These are phyloP conservation scores for Macrophomina phaseolina DNA, from an alignment of 2,329 filamentous ascomycete genomes.

Conservation along the genomic window DNA sequence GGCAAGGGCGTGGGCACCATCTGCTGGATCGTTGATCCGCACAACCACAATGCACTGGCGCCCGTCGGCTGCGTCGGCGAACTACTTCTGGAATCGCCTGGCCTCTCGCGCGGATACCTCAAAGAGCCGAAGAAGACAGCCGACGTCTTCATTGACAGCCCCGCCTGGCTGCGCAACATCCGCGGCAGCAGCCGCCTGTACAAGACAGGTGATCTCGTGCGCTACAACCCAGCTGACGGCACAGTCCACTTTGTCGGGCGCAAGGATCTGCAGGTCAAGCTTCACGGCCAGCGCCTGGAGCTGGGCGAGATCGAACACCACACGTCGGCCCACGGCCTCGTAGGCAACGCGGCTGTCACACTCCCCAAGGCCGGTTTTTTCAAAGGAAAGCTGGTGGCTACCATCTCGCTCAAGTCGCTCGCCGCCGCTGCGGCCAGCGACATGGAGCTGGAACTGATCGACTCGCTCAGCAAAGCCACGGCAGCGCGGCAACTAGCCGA, in stretches of 20 bases:
- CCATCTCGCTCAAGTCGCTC: slow-evolving; percentile 2
- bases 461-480: slow-evolving; percentile 33
- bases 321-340: slow-evolving; percentile 34
- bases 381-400: slow-evolving; percentile 1
- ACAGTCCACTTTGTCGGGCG: slow-evolving; percentile 44
- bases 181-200: slow-evolving; percentile 1
- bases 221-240: slow-evolving; percentile 40
- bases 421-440: neutral
- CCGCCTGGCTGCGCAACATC: slow-evolving; percentile 4
- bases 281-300: slow-evolving; percentile 5
- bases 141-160: slow-evolving; percentile 39
- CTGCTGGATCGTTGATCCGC: slow-evolving; percentile 38
- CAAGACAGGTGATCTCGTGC: slow-evolving; percentile 26
- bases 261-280: slow-evolving; percentile 35
- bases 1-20: neutral
- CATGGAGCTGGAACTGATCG: slow-evolving; percentile 14
- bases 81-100: slow-evolving; percentile 43
- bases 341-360: neutral
- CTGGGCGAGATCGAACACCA: slow-evolving; percentile 33
- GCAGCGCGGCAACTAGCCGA: slow-evolving; percentile 27
- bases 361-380: slow-evolving; percentile 45
- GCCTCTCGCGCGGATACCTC: slow-evolving; percentile 43
- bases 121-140: slow-evolving; percentile 40
- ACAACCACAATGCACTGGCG: slow-evolving; percentile 36
- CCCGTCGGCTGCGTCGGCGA: slow-evolving; percentile 46